Evolutionary conservation across 164 flowering plant species (phyloP).

Genomic region (Paratinospora sagittata): DNA sequence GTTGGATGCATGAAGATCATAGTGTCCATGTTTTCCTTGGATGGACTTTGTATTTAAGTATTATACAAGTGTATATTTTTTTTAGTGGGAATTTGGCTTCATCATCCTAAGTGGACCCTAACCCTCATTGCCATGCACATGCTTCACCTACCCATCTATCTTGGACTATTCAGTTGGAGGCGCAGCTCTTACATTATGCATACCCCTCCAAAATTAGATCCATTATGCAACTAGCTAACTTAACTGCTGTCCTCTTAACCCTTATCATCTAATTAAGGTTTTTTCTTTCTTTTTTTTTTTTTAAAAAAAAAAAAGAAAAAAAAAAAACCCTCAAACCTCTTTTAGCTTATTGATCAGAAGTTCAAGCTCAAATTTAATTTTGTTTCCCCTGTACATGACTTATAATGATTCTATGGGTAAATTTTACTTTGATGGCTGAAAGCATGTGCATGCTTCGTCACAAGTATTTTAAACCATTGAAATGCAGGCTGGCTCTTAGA

Average conservation of each 20-base stretch:
- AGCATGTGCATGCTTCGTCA: not conserved
- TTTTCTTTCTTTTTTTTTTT: not conserved
- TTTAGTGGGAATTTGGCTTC: not conserved
- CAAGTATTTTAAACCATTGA: not conserved
- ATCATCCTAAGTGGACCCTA: conserved; percentile 12
- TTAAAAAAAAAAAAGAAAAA: no score
- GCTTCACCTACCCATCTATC: conserved; percentile 5
- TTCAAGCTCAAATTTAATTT: not conserved
- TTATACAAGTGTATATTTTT: conserved; percentile 1
- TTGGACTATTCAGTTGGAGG: not conserved
- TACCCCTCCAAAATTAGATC: conserved; percentile 1
- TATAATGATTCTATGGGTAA: not conserved
- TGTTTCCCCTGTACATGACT: not conserved
- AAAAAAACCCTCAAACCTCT: not conserved
- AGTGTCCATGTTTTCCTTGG: not conserved
- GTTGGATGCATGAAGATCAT: conserved; percentile 8
- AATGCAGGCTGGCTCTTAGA: no score
- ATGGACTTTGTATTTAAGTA: not conserved
- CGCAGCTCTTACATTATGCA: not conserved
- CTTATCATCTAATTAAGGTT: not conserved
- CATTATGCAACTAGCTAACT: not conserved
- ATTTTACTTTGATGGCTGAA: not conserved
- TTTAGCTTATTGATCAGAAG: not conserved
- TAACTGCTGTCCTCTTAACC: not conserved
- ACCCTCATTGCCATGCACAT: conserved; percentile 9